Evolutionary conservation across 768 basidiomycete genomes (phyloP).

Genomic region (Lentinula detonsa): DNA sequence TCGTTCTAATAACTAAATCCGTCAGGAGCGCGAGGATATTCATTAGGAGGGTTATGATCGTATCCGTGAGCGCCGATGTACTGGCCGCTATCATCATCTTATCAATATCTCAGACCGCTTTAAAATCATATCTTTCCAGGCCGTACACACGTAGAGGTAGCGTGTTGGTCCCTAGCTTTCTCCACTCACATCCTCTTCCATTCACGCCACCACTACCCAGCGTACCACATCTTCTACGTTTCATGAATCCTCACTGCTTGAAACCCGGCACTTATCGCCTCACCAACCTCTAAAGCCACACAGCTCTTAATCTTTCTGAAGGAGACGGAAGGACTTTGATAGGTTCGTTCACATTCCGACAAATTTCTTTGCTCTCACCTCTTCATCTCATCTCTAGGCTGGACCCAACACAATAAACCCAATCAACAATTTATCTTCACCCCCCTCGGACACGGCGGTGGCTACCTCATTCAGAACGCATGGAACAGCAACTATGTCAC

Average conservation of each 20-base stretch:
- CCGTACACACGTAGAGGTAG: background rate
- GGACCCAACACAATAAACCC: background rate
- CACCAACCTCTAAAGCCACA: background rate
- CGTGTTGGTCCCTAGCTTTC: background rate
- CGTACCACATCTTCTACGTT: background rate
- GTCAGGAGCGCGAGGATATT: background rate
- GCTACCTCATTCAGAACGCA: background rate
- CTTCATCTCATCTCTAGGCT: background rate
- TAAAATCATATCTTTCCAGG: background rate
- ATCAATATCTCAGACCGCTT: no score
- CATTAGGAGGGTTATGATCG: conserved; percentile 9
- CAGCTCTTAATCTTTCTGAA: background rate
- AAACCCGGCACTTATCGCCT: background rate
- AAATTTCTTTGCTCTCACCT: background rate
- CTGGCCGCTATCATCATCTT: no score
- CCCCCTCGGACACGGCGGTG: background rate
- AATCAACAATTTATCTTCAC: background rate
- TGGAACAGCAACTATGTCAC: background rate
- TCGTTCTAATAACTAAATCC: conserved; percentile 1
- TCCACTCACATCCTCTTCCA: background rate
- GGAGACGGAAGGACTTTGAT: background rate
- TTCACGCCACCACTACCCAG: background rate
- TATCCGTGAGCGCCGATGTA: no score
- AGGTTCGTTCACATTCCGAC: background rate
- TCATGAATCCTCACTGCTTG: background rate